Percentiles rank a stretch among this genome's conserved stretches.
These are phyloP conservation scores for Claviceps quebecensis DNA, from an alignment of 2,329 filamentous ascomycete species.

Conservation along the genomic window DNA sequence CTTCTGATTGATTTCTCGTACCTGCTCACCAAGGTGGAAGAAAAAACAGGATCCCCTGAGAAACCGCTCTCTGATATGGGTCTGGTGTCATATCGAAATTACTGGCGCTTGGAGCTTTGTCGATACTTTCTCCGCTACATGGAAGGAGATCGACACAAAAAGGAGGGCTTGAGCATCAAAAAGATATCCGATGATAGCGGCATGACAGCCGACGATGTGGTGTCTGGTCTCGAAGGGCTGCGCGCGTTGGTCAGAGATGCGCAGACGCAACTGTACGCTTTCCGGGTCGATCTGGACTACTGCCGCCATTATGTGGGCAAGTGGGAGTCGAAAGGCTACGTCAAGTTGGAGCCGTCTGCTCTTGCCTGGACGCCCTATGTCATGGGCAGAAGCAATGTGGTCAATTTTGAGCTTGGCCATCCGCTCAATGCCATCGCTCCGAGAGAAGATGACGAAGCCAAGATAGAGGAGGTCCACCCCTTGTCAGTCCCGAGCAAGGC, in stretches of 20 bases:
- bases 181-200: constrained; percentile 79
- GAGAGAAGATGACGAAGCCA: constrained; percentile 56
- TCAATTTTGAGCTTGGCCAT: constrained; percentile 70
- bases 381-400: constrained; percentile 76
- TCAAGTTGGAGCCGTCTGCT: constrained; percentile 64
- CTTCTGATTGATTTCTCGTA: constrained; percentile 98
- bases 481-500: not conserved
- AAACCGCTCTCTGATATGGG: constrained; percentile 98
- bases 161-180: constrained; percentile 43
- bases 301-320: constrained; percentile 79
- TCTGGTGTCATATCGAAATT: constrained; percentile 90
- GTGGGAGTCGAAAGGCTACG: constrained; percentile 80
- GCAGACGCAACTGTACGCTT: constrained; percentile 73
- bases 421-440: constrained; percentile 76
- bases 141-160: constrained; percentile 17
- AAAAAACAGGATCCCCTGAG: constrained; percentile 89
- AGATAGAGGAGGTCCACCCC: constrained; percentile 18
- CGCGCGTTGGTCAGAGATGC: constrained; percentile 84
- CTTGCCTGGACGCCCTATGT: constrained; percentile 95
- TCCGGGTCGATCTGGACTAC: constrained; percentile 73
- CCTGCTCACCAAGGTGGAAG: constrained; percentile 80
- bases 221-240: constrained; percentile 81
- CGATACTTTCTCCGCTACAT: constrained; percentile 55
- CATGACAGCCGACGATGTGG: constrained; percentile 91
- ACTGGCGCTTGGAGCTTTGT: constrained; percentile 85